A percentile compares a stretch with the other conserved stretches of the same genome.
Evolutionary conservation across 345 rosid species (phyloP).

Genomic region (Citrus australasica): DNA sequence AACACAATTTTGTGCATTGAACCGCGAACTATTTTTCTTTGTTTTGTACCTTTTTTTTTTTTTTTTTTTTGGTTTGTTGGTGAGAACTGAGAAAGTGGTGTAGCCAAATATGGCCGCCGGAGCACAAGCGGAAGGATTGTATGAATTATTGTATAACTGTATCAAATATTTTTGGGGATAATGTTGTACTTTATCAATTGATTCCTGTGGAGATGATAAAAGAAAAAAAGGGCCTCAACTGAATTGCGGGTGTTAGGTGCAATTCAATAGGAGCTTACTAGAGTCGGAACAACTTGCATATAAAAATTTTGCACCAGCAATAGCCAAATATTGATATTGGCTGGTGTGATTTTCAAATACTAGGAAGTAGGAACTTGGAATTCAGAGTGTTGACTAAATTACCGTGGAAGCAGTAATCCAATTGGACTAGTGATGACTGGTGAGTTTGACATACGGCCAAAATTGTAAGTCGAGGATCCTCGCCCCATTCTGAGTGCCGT

Average conservation of each 20-base stretch:
- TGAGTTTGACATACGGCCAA: no score
- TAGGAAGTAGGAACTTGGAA: background rate
- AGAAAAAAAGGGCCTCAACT: no score
- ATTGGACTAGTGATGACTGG: no score
- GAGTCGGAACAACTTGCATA: background rate
- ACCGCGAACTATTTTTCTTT: background rate
- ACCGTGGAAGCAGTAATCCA: no score
- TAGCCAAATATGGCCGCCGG: background rate
- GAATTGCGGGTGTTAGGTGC: background rate
- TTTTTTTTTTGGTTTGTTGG: background rate
- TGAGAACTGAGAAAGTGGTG: background rate
- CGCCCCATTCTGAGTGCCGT: accelerated
- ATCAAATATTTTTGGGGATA: background rate
- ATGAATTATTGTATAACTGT: no score
- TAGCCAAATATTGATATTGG: background rate
- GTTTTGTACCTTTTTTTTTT: background rate
- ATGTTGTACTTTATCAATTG: no score
- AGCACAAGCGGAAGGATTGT: no score
- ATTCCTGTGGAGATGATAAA: no score
- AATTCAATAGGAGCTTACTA: background rate
- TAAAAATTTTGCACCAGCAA: background rate
- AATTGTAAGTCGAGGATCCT: no score
- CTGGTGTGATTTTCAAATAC: background rate
- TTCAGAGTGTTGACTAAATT: no score
- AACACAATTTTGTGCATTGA: constrained; percentile 9